A percentile compares a stretch with the other conserved stretches of the same genome.
Conservation (phyloP, 805 yeast species). For the Metschnikowia noctiluminum region DNA sequence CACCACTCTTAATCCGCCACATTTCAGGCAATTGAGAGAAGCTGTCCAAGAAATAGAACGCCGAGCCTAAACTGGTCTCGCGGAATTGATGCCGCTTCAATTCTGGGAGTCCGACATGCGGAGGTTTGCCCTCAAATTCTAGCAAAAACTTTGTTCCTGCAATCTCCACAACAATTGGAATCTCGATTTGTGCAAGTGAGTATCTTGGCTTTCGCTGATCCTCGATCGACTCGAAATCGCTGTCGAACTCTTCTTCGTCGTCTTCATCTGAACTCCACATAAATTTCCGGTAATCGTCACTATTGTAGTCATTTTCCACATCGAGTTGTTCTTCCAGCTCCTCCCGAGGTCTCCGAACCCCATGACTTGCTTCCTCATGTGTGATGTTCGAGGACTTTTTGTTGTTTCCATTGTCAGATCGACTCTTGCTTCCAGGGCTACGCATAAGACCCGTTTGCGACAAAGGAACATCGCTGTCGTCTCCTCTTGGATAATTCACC, state of each 20-base stretch:
- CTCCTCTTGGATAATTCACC: background rate
- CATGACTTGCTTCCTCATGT: background rate
- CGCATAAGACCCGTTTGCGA: background rate
- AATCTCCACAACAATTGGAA: background rate
- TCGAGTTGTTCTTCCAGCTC: background rate
- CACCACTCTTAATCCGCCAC: background rate
- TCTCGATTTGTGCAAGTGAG: background rate
- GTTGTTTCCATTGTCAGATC: too few species aligned
- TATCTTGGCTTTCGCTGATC: background rate
- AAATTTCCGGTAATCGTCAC: background rate
- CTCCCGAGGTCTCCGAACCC: background rate
- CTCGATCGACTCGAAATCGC: background rate
- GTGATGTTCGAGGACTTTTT: too few species aligned
- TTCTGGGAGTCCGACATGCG: background rate
- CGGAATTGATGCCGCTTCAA: background rate
- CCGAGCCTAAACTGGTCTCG: background rate
- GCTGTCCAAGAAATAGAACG: background rate
- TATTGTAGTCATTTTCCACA: background rate
- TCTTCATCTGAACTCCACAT: background rate
- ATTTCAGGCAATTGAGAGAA: background rate
- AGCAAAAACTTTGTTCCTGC: background rate
- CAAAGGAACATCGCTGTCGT: background rate
- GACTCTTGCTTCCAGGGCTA: too few species aligned
- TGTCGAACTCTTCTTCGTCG: background rate
- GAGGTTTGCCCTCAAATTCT: slow-evolving; percentile 11